phyloP scores from a whole-genome alignment of 371 early-diverging fungal genomes.

The Capillidium heterosporum region DNA sequence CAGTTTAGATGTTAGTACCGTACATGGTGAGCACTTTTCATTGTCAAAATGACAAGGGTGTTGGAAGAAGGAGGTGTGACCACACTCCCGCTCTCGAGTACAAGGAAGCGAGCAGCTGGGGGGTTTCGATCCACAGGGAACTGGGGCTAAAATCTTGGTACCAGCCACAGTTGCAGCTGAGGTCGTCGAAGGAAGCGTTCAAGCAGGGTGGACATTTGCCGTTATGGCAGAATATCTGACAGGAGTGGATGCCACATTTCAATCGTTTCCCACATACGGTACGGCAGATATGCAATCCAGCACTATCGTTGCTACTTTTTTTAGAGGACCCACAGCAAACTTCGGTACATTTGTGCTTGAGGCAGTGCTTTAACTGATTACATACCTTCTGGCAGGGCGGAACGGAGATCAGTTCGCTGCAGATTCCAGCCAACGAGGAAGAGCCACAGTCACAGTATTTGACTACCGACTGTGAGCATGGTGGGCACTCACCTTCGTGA shows the following conservation, averaged over 20 bases:
- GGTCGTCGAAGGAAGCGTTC: constrained; percentile 43
- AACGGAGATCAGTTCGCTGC: background rate
- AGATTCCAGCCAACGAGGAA: constrained; percentile 4
- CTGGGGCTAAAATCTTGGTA: constrained; percentile 49
- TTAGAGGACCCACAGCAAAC: constrained; percentile 34
- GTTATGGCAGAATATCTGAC: constrained; percentile 50
- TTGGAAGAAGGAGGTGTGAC: constrained; percentile 37
- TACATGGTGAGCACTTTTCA: constrained; percentile 57
- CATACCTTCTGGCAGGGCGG: constrained; percentile 39
- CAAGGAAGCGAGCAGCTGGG: constrained; percentile 50
- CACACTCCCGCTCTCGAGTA: constrained; percentile 39
- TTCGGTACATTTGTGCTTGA: constrained; percentile 36
- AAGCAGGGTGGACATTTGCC: constrained; percentile 29
- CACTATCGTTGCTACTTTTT: constrained; percentile 4
- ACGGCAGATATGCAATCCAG: constrained; percentile 24
- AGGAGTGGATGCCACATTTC: constrained; percentile 45
- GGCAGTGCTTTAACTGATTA: constrained; percentile 34
- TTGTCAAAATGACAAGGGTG: constrained; percentile 60
- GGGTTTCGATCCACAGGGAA: constrained; percentile 45
- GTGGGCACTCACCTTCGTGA: constrained; percentile 53
- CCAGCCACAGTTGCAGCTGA: constrained; percentile 56
- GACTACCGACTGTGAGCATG: constrained; percentile 27
- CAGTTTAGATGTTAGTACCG: constrained; percentile 31
- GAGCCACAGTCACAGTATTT: constrained; percentile 46
- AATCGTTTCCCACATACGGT: constrained; percentile 37